These are phyloP conservation scores for Aspergillus caelatus DNA, from an alignment of 2,329 filamentous ascomycete genomes.

Conservation along the genomic window DNA sequence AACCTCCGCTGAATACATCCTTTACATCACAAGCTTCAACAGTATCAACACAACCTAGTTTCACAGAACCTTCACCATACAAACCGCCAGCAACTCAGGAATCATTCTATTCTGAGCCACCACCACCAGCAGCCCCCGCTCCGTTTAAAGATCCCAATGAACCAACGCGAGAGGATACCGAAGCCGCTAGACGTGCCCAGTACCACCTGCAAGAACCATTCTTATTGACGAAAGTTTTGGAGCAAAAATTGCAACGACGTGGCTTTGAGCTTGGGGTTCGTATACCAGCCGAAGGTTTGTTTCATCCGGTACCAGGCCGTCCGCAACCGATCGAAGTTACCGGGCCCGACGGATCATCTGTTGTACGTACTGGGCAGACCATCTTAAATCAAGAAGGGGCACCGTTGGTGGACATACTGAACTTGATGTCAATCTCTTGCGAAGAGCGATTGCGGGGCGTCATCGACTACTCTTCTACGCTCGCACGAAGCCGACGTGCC, in stretches of 20 bases:
- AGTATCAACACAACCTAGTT: slow-evolving; percentile 50
- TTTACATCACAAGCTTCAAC: slow-evolving; percentile 46
- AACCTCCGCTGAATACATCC: slow-evolving; percentile 46
- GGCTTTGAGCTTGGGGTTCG: slow-evolving; percentile 61
- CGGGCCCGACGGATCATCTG: slow-evolving; percentile 64
- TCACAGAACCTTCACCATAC: slow-evolving; percentile 51
- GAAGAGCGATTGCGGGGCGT: slow-evolving; percentile 77
- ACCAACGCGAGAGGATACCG: slow-evolving; percentile 63
- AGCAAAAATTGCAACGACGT: slow-evolving; percentile 60
- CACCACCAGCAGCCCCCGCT: slow-evolving; percentile 61
- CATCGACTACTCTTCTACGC: slow-evolving; percentile 72
- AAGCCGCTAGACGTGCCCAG: slow-evolving; percentile 63
- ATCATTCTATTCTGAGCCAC: slow-evolving; percentile 67
- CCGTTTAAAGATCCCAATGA: slow-evolving; percentile 70
- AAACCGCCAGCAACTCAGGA: slow-evolving; percentile 59
- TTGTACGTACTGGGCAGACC: slow-evolving; percentile 67
- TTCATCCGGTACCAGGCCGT: slow-evolving; percentile 48
- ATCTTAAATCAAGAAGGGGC: slow-evolving; percentile 70
- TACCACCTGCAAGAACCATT: slow-evolving; percentile 76
- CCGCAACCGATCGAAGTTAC: slow-evolving; percentile 53
- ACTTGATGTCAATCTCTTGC: slow-evolving; percentile 78
- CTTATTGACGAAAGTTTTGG: slow-evolving; percentile 62
- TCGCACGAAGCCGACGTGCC: slow-evolving; percentile 72
- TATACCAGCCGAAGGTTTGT: slow-evolving; percentile 60
- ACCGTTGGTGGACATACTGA: slow-evolving; percentile 77